Conservation (phyloP, 164 flowering plant genomes). For the Hamamelis virginiana region DNA sequence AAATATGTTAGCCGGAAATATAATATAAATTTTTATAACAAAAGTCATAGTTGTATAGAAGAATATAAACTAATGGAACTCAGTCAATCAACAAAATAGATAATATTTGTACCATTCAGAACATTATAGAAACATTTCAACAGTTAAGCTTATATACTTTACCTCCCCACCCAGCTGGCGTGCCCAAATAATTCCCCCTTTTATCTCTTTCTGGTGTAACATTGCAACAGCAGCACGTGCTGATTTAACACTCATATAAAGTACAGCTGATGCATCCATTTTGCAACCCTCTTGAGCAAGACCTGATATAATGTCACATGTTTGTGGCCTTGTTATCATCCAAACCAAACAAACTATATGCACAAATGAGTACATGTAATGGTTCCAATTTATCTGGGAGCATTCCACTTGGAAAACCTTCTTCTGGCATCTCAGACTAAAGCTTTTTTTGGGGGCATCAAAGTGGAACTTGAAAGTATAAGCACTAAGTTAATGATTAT, state of each 20-base stretch:
- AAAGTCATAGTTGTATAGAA: neutral
- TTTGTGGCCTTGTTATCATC: neutral
- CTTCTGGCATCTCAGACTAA: neutral
- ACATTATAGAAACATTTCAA: neutral
- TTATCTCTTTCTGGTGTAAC: slow-evolving; percentile 77
- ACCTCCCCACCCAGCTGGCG: slow-evolving; percentile 99
- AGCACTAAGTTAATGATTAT: too few species aligned
- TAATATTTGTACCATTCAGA: neutral
- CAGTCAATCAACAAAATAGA: neutral
- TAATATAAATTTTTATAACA: neutral
- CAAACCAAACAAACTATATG: neutral
- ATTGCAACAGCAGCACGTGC: slow-evolving; percentile 75
- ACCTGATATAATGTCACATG: slow-evolving; percentile 38
- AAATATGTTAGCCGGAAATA: neutral
- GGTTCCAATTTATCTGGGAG: neutral
- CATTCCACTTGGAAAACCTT: neutral
- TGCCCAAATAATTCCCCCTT: slow-evolving; percentile 81
- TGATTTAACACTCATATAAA: slow-evolving; percentile 70
- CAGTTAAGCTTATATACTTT: slow-evolving; percentile 6
- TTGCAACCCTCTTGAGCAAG: slow-evolving; percentile 91
- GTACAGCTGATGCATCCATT: slow-evolving; percentile 72
- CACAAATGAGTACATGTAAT: neutral
- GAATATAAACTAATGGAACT: neutral
- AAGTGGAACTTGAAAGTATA: too few species aligned
- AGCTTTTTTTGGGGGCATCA: too few species aligned